phyloP scores from a whole-genome alignment of 108 stramenopile genomes.

The Poteriospumella lacustris region DNA sequence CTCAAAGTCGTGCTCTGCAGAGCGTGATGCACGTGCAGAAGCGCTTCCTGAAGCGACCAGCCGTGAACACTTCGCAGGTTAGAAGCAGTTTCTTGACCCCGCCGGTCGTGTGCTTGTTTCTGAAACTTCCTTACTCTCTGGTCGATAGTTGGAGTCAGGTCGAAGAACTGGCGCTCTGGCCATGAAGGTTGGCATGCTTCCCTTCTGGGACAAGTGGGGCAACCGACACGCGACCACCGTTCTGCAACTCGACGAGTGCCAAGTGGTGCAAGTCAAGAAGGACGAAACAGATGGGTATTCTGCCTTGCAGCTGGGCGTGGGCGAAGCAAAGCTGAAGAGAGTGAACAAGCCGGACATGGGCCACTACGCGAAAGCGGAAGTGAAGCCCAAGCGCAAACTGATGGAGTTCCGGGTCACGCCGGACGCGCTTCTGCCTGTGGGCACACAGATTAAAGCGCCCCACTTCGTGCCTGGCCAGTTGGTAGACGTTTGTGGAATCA shows the following conservation, averaged over 20 bases:
- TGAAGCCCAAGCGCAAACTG: slow-evolving; percentile 49
- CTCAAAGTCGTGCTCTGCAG: too few species aligned
- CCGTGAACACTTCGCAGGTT: slow-evolving; percentile 27
- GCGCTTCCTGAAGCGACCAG: background rate
- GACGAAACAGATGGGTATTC: slow-evolving; percentile 75
- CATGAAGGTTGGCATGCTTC: slow-evolving; percentile 95
- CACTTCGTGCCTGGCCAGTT: slow-evolving; percentile 97
- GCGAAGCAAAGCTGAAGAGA: slow-evolving; percentile 64
- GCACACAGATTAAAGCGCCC: slow-evolving; percentile 73
- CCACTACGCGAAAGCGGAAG: slow-evolving; percentile 15
- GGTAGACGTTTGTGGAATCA: slow-evolving; percentile 79
- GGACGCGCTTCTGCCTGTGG: slow-evolving; percentile 68
- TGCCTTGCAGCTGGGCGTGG: slow-evolving; percentile 83
- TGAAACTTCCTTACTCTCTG: background rate
- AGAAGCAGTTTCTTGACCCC: background rate
- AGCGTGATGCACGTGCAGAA: too few species aligned
- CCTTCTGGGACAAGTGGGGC: slow-evolving; percentile 92
- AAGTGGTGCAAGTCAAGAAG: slow-evolving; percentile 49
- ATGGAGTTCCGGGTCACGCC: slow-evolving; percentile 53
- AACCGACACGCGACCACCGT: slow-evolving; percentile 84
- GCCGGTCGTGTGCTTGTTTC: too few species aligned
- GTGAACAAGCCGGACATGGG: background rate
- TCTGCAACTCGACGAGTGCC: slow-evolving; percentile 65
- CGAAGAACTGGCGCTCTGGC: slow-evolving; percentile 68
- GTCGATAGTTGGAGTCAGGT: slow-evolving; percentile 6